Evolutionary conservation across 2,329 filamentous ascomycete genomes (phyloP).

Genomic region (Xylariales sp.): DNA sequence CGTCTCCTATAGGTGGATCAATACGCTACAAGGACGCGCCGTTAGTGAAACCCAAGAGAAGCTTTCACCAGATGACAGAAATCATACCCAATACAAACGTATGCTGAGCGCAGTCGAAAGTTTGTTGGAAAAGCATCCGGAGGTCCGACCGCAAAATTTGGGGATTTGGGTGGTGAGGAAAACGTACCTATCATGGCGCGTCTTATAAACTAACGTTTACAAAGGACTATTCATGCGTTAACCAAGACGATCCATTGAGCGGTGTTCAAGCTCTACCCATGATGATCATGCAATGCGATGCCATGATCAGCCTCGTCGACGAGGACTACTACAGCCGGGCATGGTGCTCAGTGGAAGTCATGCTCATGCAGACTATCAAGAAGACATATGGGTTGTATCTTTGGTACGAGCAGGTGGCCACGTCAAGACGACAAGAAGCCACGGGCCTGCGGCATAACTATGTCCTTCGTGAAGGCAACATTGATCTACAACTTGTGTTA

Average conservation of each 20-base stretch:
- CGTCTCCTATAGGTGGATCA: constrained; percentile 32
- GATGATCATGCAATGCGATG: constrained; percentile 34
- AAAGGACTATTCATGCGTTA: constrained; percentile 33
- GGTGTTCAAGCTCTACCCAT: constrained; percentile 32
- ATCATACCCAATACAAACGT: constrained; percentile 27
- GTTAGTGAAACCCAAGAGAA: constrained; percentile 3
- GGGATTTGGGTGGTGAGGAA: constrained; percentile 28
- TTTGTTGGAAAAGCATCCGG: constrained; percentile 21
- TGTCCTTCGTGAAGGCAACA: constrained; percentile 12
- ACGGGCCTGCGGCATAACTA: constrained; percentile 8
- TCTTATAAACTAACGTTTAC: not conserved
- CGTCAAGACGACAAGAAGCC: not conserved
- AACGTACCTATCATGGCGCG: constrained; percentile 7
- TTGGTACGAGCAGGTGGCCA: constrained; percentile 26
- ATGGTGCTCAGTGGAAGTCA: constrained; percentile 33
- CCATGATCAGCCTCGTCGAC: constrained; percentile 33
- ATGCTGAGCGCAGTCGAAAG: constrained; percentile 25
- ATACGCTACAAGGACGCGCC: constrained; percentile 8
- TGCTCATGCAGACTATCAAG: constrained; percentile 27
- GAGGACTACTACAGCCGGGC: constrained; percentile 30
- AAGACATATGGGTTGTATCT: constrained; percentile 26
- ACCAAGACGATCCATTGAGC: constrained; percentile 27
- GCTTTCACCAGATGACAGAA: constrained; percentile 26
- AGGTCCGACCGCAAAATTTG: constrained; percentile 17
- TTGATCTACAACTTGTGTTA: not conserved